Evolutionary conservation across 768 basidiomycete species (phyloP).

Genomic region (Termitomyces sp.): DNA sequence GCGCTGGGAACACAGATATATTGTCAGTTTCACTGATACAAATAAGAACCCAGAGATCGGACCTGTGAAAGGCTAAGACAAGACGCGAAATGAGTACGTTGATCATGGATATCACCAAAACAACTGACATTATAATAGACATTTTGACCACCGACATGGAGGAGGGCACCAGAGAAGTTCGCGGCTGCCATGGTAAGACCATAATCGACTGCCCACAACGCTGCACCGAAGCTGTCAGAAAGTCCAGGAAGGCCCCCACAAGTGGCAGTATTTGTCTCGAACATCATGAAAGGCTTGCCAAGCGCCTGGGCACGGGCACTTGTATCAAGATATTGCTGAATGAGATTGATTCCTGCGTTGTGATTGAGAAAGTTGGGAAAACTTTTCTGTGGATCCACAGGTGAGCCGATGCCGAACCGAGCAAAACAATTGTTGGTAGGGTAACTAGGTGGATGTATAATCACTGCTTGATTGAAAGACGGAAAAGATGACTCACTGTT

Average conservation of each 20-base stretch:
- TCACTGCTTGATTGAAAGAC: not conserved
- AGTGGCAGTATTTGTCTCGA: conserved; percentile 65
- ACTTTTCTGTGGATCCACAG: conserved; percentile 36
- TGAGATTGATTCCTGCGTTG: conserved; percentile 40
- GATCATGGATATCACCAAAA: not conserved
- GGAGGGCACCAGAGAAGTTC: conserved; percentile 50
- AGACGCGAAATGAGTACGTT: conserved; percentile 22
- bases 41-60: conserved; percentile 8
- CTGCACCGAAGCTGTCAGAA: conserved; percentile 56
- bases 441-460: conserved; percentile 29
- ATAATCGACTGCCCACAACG: conserved; percentile 65
- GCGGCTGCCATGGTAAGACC: conserved; percentile 55
- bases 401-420: conserved; percentile 35
- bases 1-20: conserved; percentile 18
- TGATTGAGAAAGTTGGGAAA: conserved; percentile 61
- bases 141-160: conserved; percentile 64
- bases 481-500: conserved; percentile 35
- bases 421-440: conserved; percentile 58
- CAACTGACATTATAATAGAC: conserved; percentile 59
- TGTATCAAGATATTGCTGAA: conserved; percentile 45
- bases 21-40: not conserved
- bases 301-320: conserved; percentile 37
- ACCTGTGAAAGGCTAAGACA: conserved; percentile 52
- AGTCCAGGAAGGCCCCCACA: conserved; percentile 67
- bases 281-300: conserved; percentile 54